Evolutionary conservation across 805 yeast genomes (phyloP).

Genomic region (Tetrapisispora fleetii): DNA sequence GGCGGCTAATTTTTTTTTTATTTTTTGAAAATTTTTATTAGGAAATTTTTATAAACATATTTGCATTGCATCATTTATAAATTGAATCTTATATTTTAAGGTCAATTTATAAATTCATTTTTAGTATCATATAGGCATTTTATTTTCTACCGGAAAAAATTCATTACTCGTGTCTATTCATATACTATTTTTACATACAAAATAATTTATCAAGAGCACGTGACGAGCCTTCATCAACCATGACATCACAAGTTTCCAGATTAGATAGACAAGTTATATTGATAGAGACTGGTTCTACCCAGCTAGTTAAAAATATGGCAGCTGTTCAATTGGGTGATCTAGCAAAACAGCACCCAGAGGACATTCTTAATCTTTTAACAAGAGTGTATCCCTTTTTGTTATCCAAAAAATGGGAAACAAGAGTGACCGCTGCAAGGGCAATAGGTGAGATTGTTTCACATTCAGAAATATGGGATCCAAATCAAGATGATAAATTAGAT

Average conservation of each 20-base stretch:
- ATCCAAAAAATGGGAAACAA: constrained; percentile 87
- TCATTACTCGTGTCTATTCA: not conserved
- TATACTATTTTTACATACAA: not conserved
- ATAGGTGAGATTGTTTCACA: constrained; percentile 85
- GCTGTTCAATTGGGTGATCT: constrained; percentile 94
- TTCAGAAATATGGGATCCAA: constrained; percentile 80
- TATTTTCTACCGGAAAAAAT: too few relatives aligned
- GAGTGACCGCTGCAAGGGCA: constrained; percentile 90
- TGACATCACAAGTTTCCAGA: constrained; percentile 34
- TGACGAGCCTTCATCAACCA: constrained; percentile 1
- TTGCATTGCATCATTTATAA: not conserved
- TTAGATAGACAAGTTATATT: constrained; percentile 37
- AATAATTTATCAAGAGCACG: not conserved
- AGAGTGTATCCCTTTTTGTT: constrained; percentile 84
- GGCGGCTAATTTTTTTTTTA: constrained; percentile 1
- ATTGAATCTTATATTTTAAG: not conserved
- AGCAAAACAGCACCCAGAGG: constrained; percentile 92
- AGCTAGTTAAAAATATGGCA: constrained; percentile 87
- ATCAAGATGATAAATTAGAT: constrained; percentile 27
- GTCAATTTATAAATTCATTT: not conserved
- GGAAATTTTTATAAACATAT: not conserved
- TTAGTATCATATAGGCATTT: too few relatives aligned
- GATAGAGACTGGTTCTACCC: constrained; percentile 91
- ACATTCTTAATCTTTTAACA: constrained; percentile 67
- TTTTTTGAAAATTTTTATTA: not conserved